Conservation (phyloP, 108 stramenopile species). For the Asterionellopsis glacialis region DNA sequence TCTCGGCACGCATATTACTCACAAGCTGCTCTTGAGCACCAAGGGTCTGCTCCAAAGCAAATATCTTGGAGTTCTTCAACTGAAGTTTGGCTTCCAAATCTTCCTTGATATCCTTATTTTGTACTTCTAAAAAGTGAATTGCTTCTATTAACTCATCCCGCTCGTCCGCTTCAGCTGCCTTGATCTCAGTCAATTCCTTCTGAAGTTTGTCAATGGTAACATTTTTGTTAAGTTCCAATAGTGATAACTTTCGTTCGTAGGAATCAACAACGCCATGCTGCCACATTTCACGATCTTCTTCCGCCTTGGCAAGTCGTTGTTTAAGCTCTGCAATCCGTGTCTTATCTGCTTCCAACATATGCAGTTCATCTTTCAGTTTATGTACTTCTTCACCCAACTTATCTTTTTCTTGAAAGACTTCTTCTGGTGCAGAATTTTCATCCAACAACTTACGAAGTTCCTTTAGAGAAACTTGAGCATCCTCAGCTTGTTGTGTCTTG, state of each 20-base stretch:
- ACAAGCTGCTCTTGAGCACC: slow-evolving; percentile 78
- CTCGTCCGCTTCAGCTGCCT: slow-evolving; percentile 28
- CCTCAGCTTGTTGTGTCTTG: slow-evolving; percentile 1
- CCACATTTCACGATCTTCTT: slow-evolving; percentile 39
- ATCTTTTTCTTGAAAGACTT: slow-evolving; percentile 13
- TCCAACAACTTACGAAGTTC: slow-evolving; percentile 1
- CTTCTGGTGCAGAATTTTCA: slow-evolving; percentile 3
- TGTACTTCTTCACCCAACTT: slow-evolving; percentile 10
- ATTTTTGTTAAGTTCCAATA: slow-evolving; percentile 52
- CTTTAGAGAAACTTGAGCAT: not conserved
- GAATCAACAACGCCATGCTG: slow-evolving; percentile 44
- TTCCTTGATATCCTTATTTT: slow-evolving; percentile 45
- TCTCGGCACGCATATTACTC: slow-evolving; percentile 70
- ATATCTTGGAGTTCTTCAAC: slow-evolving; percentile 66
- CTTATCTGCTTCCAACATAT: slow-evolving; percentile 24
- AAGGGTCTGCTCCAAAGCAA: slow-evolving; percentile 68
- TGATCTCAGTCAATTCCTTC: slow-evolving; percentile 44
- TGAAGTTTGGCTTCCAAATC: slow-evolving; percentile 50
- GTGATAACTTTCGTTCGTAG: slow-evolving; percentile 43
- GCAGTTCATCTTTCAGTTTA: slow-evolving; percentile 14
- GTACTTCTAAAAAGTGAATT: slow-evolving; percentile 38
- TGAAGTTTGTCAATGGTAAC: slow-evolving; percentile 60
- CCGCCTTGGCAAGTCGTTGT: slow-evolving; percentile 34
- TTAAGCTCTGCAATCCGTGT: slow-evolving; percentile 34
- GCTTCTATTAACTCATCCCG: slow-evolving; percentile 34